A percentile compares a stretch with the other conserved stretches of the same genome.
phyloP scores from a whole-genome alignment of 805 yeast genomes.

The Candida yuanshanica region DNA sequence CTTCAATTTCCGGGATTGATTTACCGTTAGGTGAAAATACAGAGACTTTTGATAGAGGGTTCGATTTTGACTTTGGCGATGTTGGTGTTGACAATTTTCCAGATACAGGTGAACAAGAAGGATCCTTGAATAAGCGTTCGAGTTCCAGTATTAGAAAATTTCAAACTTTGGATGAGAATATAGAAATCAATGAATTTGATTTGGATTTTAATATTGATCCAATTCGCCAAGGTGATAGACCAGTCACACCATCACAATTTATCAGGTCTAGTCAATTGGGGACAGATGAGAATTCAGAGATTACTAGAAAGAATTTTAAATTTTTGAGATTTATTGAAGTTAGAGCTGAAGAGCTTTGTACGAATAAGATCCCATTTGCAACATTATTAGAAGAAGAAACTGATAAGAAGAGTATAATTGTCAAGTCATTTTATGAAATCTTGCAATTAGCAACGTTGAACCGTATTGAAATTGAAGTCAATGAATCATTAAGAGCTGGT shows the following conservation, averaged over 20 bases:
- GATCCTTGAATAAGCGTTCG: slow-evolving; percentile 13
- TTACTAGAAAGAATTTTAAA: slow-evolving; percentile 14
- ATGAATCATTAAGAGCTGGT: neutral
- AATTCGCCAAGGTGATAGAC: neutral
- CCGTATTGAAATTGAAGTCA: slow-evolving; percentile 7
- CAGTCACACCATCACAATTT: neutral
- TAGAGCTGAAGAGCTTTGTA: slow-evolving; percentile 12
- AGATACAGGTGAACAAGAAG: slow-evolving; percentile 2
- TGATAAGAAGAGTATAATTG: slow-evolving; percentile 12
- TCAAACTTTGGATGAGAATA: slow-evolving; percentile 13
- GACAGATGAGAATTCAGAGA: slow-evolving; percentile 1
- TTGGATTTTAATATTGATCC: slow-evolving; percentile 3
- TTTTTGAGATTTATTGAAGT: slow-evolving; percentile 17
- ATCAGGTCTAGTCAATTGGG: neutral
- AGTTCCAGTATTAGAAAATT: slow-evolving; percentile 12
- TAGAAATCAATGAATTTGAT: slow-evolving; percentile 7
- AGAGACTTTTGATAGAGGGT: slow-evolving; percentile 1
- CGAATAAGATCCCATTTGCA: slow-evolving; percentile 9
- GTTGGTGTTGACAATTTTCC: slow-evolving; percentile 1
- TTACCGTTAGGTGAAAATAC: slow-evolving; percentile 7
- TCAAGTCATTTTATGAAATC: slow-evolving; percentile 23
- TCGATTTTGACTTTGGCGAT: slow-evolving; percentile 12
- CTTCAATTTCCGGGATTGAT: slow-evolving; percentile 17
- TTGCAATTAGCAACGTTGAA: slow-evolving; percentile 22
- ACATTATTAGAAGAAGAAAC: slow-evolving; percentile 11